These are phyloP conservation scores for Chimonanthus praecox DNA, from an alignment of 164 flowering plant species.

Conservation along the genomic window DNA sequence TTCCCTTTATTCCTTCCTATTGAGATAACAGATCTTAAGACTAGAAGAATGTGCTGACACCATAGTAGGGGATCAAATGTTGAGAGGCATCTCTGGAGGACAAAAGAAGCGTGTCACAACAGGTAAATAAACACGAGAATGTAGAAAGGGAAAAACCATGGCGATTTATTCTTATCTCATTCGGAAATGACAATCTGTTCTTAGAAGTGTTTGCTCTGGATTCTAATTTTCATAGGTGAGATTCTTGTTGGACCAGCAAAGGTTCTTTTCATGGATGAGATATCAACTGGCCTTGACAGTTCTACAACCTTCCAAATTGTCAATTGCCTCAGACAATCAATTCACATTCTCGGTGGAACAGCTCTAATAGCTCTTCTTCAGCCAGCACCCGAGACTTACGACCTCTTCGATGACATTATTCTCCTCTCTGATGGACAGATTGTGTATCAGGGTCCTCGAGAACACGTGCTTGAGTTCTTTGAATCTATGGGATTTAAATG, in stretches of 20 bases:
- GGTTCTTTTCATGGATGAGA: constrained; percentile 82
- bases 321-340: constrained; percentile 44
- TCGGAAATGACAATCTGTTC: not conserved
- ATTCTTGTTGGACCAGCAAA: constrained; percentile 80
- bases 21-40: constrained; percentile 18
- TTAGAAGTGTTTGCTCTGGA: not conserved
- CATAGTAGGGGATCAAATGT: constrained; percentile 24
- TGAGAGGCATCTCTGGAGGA: constrained; percentile 26
- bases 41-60: constrained; percentile 26
- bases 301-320: constrained; percentile 76
- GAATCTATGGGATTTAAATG: constrained; percentile 63
- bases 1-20: not conserved
- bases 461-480: constrained; percentile 56
- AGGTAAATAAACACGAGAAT: constrained; percentile 6
- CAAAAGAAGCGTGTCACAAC: constrained; percentile 27
- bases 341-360: constrained; percentile 56
- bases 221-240: constrained; percentile 37
- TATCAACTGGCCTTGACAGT: constrained; percentile 83
- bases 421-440: constrained; percentile 67
- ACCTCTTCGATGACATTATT: constrained; percentile 72
- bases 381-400: constrained; percentile 81
- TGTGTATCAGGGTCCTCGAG: constrained; percentile 74
- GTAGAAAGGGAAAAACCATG: not conserved
- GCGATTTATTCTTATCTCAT: not conserved
- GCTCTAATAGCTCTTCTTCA: constrained; percentile 74